A percentile compares a stretch with the other conserved stretches of the same genome.
Conservation (phyloP, 306 rosid genomes). For the Ammopiptanthus mongolicus region DNA sequence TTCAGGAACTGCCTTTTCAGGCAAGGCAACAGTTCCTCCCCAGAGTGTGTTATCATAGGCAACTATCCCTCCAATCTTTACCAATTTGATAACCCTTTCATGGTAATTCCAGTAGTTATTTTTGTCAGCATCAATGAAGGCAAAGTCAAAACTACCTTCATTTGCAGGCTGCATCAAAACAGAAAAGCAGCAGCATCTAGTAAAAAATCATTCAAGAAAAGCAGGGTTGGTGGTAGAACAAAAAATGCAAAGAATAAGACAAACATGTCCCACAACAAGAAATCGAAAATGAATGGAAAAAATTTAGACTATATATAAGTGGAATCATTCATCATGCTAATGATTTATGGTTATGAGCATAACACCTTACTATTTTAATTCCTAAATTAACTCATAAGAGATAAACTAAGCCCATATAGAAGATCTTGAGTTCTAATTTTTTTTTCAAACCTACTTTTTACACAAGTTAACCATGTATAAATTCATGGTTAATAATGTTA, state of each 20-base stretch:
- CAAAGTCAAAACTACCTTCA: slow-evolving; percentile 49
- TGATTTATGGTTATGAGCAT: no score
- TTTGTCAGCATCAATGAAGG: slow-evolving; percentile 54
- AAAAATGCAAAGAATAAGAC: background rate
- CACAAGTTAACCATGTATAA: no score
- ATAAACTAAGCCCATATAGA: no score
- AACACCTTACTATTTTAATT: no score
- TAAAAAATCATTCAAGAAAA: background rate
- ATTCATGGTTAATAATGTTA: no score
- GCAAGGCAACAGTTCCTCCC: slow-evolving; percentile 49
- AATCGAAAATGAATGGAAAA: no score
- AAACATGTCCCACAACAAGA: no score
- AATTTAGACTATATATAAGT: no score
- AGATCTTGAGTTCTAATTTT: no score
- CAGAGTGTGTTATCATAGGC: slow-evolving; percentile 58
- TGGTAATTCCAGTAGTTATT: slow-evolving; percentile 52
- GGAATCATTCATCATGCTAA: no score
- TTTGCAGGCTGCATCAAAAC: slow-evolving; percentile 36
- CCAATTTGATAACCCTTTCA: slow-evolving; percentile 42
- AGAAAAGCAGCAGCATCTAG: background rate
- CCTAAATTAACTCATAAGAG: no score
- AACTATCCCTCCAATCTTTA: slow-evolving; percentile 45
- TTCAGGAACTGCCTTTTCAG: slow-evolving; percentile 30
- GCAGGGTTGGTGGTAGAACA: background rate
- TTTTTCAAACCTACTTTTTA: no score